These are phyloP conservation scores for Lepraria neglecta DNA, from an alignment of 495 filamentous ascomycete species.

Conservation along the genomic window DNA sequence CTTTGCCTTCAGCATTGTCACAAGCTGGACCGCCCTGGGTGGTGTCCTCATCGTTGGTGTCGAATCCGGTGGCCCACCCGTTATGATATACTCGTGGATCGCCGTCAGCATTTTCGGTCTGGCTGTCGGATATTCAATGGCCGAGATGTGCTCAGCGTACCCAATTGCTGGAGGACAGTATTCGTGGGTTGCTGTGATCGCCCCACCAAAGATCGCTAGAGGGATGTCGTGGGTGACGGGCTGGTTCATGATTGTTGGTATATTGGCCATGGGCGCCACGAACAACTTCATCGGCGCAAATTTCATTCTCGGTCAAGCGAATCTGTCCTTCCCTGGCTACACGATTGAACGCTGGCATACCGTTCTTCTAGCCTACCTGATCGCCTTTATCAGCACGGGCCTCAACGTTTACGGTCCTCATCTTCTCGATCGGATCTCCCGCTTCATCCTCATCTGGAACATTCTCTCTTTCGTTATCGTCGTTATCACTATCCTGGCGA, in stretches of 20 bases:
- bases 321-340: slow-evolving; percentile 48
- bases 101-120: slow-evolving; percentile 45
- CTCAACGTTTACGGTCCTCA: slow-evolving; percentile 49
- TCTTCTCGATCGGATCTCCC: slow-evolving; percentile 47
- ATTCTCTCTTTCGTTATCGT: slow-evolving; percentile 47
- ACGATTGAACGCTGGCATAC: slow-evolving; percentile 53
- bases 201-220: slow-evolving; percentile 45
- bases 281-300: slow-evolving; percentile 53
- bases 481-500: slow-evolving; percentile 46
- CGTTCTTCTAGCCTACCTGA: slow-evolving; percentile 46
- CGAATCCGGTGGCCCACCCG: slow-evolving; percentile 48
- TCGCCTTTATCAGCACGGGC: slow-evolving; percentile 38
- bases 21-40: slow-evolving; percentile 52
- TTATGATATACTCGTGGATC: slow-evolving; percentile 54
- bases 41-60: slow-evolving; percentile 53
- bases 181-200: slow-evolving; percentile 51
- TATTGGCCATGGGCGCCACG: slow-evolving; percentile 52
- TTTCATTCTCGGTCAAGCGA: slow-evolving; percentile 50
- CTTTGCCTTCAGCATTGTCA: slow-evolving; percentile 55
- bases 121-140: slow-evolving; percentile 52
- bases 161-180: slow-evolving; percentile 38
- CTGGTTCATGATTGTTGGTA: slow-evolving; percentile 49
- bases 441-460: slow-evolving; percentile 50
- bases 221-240: slow-evolving; percentile 46
- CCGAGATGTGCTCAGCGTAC: slow-evolving; percentile 39